These are phyloP conservation scores for Phialocephala subalpina DNA, from an alignment of 2,329 filamentous ascomycete species.

Conservation along the genomic window DNA sequence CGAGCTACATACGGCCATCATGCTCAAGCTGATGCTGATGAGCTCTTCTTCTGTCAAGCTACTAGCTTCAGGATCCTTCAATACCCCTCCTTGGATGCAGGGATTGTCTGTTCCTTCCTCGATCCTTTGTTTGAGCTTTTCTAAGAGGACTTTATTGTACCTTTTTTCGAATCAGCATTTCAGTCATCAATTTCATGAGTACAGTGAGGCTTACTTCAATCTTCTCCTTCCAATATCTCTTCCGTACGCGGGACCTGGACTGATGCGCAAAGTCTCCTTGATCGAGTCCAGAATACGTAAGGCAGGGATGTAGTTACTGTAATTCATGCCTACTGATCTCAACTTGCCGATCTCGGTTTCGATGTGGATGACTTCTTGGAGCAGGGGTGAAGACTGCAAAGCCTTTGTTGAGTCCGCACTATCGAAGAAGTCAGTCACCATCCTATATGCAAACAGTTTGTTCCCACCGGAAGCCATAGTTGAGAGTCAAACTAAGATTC, in stretches of 20 bases:
- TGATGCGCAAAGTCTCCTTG: not conserved
- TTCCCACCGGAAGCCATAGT: not conserved
- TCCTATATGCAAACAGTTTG: not conserved
- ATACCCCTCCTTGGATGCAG: not conserved
- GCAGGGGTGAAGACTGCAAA: not conserved
- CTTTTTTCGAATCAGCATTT: not conserved
- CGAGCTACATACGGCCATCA: not conserved
- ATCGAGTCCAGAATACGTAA: not conserved
- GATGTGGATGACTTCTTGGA: not conserved
- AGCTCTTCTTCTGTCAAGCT: not conserved
- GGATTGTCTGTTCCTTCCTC: not conserved
- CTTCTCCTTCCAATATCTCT: slow-evolving; percentile 1
- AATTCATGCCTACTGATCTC: not conserved
- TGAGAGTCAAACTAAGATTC: not conserved
- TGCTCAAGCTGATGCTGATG: slow-evolving; percentile 1
- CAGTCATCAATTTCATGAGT: not conserved
- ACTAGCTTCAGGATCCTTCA: slow-evolving; percentile 1
- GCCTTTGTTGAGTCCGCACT: not conserved
- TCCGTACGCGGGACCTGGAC: not conserved
- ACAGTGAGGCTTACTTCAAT: not conserved
- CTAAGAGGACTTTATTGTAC: not conserved
- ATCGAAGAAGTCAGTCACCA: not conserved
- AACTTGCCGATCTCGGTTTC: not conserved
- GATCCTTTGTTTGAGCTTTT: not conserved
- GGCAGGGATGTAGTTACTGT: not conserved